These are phyloP conservation scores for Gardenia jasminoides DNA, from an alignment of 257 asterid genomes.

Conservation along the genomic window DNA sequence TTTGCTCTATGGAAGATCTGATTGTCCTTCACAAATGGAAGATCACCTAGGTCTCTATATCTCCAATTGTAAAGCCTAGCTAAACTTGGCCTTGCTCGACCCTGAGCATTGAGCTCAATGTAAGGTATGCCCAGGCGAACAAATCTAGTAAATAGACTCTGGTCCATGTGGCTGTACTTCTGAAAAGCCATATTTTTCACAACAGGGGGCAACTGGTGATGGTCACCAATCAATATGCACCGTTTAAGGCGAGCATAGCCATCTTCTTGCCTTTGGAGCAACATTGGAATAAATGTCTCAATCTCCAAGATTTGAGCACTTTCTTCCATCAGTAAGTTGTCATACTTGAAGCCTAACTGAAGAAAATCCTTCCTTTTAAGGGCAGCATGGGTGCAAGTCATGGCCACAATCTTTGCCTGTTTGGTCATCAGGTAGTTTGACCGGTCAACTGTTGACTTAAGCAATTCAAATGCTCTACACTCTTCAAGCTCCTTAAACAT, in stretches of 20 bases:
- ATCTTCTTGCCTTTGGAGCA: constrained; percentile 99
- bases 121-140: constrained; percentile 95
- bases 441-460: constrained; percentile 91
- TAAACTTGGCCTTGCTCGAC: constrained; percentile 96
- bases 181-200: constrained; percentile 99
- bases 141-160: constrained; percentile 93
- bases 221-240: constrained; percentile 97
- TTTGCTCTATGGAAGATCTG: constrained; percentile 67
- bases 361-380: constrained; percentile 95
- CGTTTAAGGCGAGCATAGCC: constrained; percentile 98
- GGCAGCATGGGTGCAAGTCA: constrained; percentile 99
- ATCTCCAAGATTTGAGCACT: constrained; percentile 99
- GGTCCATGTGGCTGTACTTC: constrained; percentile 99
- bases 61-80: constrained; percentile 97
- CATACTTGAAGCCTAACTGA: constrained; percentile 87
- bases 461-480: constrained; percentile 97
- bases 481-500: constrained; percentile 99
- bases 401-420: constrained; percentile 97
- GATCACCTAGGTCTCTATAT: constrained; percentile 95
- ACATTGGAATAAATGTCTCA: constrained; percentile 95
- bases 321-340: constrained; percentile 96
- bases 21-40: constrained; percentile 68
- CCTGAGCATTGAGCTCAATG: constrained; percentile 97
- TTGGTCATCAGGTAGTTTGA: constrained; percentile 93
- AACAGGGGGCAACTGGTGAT: constrained; percentile 98